Conservation (phyloP, 305 asterid genomes). For the Plantago lanceolata region DNA sequence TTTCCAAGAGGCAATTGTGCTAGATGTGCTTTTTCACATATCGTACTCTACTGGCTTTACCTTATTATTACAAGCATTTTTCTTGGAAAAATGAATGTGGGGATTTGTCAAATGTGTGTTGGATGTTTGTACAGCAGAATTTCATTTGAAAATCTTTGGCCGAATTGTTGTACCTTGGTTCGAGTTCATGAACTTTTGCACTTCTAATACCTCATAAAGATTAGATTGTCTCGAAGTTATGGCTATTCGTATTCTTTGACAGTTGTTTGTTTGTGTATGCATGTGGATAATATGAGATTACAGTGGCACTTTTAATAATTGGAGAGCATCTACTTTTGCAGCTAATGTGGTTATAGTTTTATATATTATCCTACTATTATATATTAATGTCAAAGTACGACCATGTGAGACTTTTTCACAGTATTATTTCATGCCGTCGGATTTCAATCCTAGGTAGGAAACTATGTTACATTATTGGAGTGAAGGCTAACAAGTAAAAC, state of each 20-base stretch:
- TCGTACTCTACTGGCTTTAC: not conserved
- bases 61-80: too few relatives aligned
- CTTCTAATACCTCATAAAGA: constrained; percentile 7
- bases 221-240: constrained; percentile 6
- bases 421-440: constrained; percentile 7
- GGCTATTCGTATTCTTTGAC: constrained; percentile 12
- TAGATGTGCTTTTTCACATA: constrained; percentile 3
- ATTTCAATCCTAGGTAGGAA: not conserved
- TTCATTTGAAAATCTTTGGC: constrained; percentile 1
- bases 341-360: constrained; percentile 13
- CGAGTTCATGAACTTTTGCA: not conserved
- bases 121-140: constrained; percentile 1
- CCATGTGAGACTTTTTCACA: not conserved
- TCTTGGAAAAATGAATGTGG: not conserved
- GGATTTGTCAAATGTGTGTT: too few relatives aligned
- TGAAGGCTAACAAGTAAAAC: not conserved
- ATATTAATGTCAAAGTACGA: constrained; percentile 7
- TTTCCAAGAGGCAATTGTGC: constrained; percentile 8
- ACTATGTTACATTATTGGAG: not conserved
- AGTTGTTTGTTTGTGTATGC: not conserved
- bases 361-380: too few relatives aligned
- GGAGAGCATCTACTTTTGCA: not conserved
- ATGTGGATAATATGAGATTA: constrained; percentile 6
- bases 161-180: not conserved
- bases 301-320: not conserved